Base-by-base conservation (phyloP, 1,284 basidiomycete genomes). In the Caloboletus firmus region DNA sequence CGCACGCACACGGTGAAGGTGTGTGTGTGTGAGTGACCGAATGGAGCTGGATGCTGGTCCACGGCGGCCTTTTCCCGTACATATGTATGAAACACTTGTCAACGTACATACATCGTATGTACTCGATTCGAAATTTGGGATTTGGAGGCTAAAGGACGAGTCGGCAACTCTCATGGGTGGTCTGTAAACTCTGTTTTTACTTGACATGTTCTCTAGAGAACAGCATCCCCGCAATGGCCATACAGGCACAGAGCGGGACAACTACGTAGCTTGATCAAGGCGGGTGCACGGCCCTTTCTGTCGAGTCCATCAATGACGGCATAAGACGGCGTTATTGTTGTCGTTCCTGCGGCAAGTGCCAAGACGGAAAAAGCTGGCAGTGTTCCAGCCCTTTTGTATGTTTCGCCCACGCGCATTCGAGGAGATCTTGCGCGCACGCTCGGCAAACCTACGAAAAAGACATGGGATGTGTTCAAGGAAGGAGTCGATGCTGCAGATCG, bases 81-180 rank as follows among this genome's bases (percentile, higher is more conserved):
- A n/a, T n/a, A n/a, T 4, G 60, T 5, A 37, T 60, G 60, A 62
- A 62, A 60, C 61, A 1, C 13, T 2, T 35, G 45, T 45, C 59
- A 45, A 28, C 11, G 30, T 28, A 45, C 42, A 41, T 47, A 17
- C 32, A 55, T 8, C 17, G 11, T 24, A 32, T 9, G n/a, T 28
- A 26, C 28, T 22, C 20, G 15, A 59, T 55, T 59, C 46, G 60
- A 57, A 59, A 62, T 56, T 55, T n/a, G 51, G 35, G 24, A 22
- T 18, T 20, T n/a, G n/a, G n/a, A n/a, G n/a, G n/a, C 10, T 26
- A 22, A 34, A 20, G 22, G 18, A 20, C n/a, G 20, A 7, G 37
- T 20, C 5, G 37, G 37, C 7, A 35, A 10, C 17, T 35, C 34
- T n/a, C 17, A n/a, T n/a, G 20, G 37, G 20, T 39, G 11, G 36